These are phyloP conservation scores for Wickerhamiella sergipiensis DNA, from an alignment of 805 yeast species.

Conservation along the genomic window DNA sequence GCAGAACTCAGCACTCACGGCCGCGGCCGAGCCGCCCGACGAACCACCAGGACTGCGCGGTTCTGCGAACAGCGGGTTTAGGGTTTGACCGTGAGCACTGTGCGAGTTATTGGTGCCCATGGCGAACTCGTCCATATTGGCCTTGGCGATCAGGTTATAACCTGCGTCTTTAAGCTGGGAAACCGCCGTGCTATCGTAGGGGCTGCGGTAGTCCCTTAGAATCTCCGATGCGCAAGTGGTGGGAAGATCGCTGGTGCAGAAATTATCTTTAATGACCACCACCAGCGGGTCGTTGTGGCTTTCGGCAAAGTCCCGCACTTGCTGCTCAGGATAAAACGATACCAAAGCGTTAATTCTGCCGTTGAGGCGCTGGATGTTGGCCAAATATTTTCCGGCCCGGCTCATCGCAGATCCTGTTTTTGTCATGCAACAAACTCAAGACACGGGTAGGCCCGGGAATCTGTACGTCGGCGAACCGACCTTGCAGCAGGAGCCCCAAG, in stretches of 20 bases:
- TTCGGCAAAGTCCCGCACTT: constrained; percentile 8
- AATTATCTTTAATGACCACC: constrained; percentile 65
- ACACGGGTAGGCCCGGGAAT: not conserved
- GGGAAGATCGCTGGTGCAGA: constrained; percentile 46
- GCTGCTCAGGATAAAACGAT: constrained; percentile 12
- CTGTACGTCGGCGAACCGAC: not conserved
- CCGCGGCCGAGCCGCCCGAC: constrained; percentile 92
- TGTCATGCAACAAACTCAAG: not conserved
- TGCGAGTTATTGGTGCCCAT: constrained; percentile 54
- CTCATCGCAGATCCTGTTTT: not conserved
- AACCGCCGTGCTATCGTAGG: constrained; percentile 70
- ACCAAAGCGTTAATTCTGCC: constrained; percentile 21
- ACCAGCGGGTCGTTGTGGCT: constrained; percentile 9
- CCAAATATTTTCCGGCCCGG: constrained; percentile 10
- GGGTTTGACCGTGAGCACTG: constrained; percentile 23
- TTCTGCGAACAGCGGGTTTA: constrained; percentile 31
- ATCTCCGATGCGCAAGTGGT: constrained; percentile 73
- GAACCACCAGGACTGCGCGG: constrained; percentile 70
- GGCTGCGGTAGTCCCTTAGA: constrained; percentile 47
- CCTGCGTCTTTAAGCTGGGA: constrained; percentile 40
- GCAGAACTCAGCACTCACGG: constrained; percentile 58
- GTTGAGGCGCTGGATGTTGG: constrained; percentile 19
- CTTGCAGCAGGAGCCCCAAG: not conserved
- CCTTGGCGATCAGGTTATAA: constrained; percentile 50
- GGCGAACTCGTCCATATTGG: constrained; percentile 93